Evolutionary conservation across 1,284 basidiomycete species (phyloP).

Genomic region (Pseudozyma sp.): DNA sequence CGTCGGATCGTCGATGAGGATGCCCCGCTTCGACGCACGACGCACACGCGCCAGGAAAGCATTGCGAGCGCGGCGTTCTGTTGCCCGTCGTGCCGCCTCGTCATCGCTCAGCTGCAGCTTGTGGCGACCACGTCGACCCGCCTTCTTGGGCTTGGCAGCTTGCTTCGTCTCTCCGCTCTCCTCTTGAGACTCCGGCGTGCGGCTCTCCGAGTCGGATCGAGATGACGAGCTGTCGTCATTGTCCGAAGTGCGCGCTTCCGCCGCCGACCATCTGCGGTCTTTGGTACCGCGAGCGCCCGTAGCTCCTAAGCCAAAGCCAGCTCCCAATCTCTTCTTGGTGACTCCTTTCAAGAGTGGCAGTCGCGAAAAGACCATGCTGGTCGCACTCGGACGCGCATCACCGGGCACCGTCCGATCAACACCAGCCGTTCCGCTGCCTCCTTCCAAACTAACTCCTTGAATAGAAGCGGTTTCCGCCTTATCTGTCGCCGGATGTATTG

Average conservation of each 20-base stretch:
- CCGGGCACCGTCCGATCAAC: neutral
- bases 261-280: conserved; percentile 33
- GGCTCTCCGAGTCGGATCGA: conserved; percentile 25
- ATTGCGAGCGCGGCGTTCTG: conserved; percentile 39
- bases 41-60: conserved; percentile 51
- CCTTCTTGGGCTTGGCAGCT: conserved; percentile 19
- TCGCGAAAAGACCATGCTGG: conserved; percentile 3
- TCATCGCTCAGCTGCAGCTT: conserved; percentile 35
- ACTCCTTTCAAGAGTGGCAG: conserved; percentile 18
- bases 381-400: neutral
- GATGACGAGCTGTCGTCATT: conserved; percentile 17
- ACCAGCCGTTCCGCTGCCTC: neutral
- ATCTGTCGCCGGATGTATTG: neutral
- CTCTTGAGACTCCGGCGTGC: conserved; percentile 26
- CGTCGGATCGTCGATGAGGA: conserved; percentile 38
- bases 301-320: conserved; percentile 7
- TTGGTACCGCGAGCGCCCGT: conserved; percentile 28
- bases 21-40: conserved; percentile 50
- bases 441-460: neutral
- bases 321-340: conserved; percentile 2
- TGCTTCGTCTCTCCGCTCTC: conserved; percentile 22
- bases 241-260: conserved; percentile 15
- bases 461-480: neutral
- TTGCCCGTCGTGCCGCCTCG: conserved; percentile 27
- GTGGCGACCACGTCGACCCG: conserved; percentile 32